Conservation (phyloP, 2,329 filamentous ascomycete species). For the Sporothrix pseudoabietina region DNA sequence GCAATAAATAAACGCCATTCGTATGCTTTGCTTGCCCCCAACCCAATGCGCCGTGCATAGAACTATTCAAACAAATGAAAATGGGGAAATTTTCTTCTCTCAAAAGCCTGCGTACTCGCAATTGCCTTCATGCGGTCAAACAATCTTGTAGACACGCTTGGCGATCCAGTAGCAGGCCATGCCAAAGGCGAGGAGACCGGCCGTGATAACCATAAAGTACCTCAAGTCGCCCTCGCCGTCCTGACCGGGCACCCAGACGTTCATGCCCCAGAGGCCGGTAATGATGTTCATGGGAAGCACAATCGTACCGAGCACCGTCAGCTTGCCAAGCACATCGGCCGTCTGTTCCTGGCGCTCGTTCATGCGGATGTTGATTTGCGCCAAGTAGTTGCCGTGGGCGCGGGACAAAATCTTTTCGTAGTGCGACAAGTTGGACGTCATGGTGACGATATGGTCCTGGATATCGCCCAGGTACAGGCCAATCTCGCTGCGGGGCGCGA, state of each 20-base stretch:
- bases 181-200: constrained; percentile 76
- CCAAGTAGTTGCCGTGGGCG: constrained; percentile 96
- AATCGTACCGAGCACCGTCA: constrained; percentile 95
- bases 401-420: constrained; percentile 94
- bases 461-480: constrained; percentile 98
- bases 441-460: constrained; percentile 98
- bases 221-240: constrained; percentile 71
- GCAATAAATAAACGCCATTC: constrained; percentile 5
- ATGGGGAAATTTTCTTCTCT: background rate
- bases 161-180: constrained; percentile 77
- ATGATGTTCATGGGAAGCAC: constrained; percentile 99
- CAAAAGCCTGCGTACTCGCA: background rate
- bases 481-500: constrained; percentile 92
- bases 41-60: constrained; percentile 2
- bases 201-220: constrained; percentile 78
- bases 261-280: constrained; percentile 98
- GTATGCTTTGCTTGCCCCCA: background rate
- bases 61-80: background rate
- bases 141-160: constrained; percentile 80
- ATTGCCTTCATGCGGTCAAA: constrained; percentile 46
- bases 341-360: constrained; percentile 97
- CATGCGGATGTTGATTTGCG: constrained; percentile 98
- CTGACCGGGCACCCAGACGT: constrained; percentile 93
- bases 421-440: constrained; percentile 93
- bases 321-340: constrained; percentile 88